Base-by-base conservation (phyloP, 805 yeast genomes). In the Metschnikowia kunwiensis region DNA sequence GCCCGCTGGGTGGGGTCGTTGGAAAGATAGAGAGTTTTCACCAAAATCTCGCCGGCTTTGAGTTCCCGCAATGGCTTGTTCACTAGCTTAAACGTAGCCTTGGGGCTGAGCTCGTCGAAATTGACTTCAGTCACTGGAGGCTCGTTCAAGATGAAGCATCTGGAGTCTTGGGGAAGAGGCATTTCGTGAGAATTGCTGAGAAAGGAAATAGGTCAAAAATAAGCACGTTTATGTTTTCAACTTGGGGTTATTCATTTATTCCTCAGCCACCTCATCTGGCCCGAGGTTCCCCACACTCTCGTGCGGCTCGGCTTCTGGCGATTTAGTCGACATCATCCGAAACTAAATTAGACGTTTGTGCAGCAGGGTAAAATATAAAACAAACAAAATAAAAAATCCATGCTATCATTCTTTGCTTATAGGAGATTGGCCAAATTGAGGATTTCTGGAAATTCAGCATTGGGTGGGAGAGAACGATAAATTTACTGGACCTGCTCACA, bases 1-100 rank as follows among this genome's bases (percentile, higher is more conserved):
- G 68, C 65, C 53, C 78, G 74, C 49, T 76, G 80, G 16, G 81
- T 74, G 9, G 83, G 82, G 49, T 78, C 82, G 46, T 77, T 73
- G 16, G 82, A 74, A 6, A 77, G 42, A 39, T 65, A 70, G 16
- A 68, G 42, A 3, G 62, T 51, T 49, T 75, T 69, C 7, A 75
- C 54, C n/a, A 74, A 50, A 2, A 77, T 32, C 28, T 74, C 67
- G 30, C 64, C 70, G 2, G 58, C 62, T 24, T 55, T 41, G 12
- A 69, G 39, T 3, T 34, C 38, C 6, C 14, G 41, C 30, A 14
- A 9, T 7, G 16, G 30, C 40, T 15, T 20, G 30, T 23, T 30
- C 17, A 34, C 47, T 8, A 55, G 27, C 38, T 53, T 51, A 49
- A 61, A 62, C 27, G 65, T 62, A 30, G 63, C 50, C 24, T 49